Conservation (phyloP, 2,329 filamentous ascomycete species). For the Davidsoniella australis region DNA sequence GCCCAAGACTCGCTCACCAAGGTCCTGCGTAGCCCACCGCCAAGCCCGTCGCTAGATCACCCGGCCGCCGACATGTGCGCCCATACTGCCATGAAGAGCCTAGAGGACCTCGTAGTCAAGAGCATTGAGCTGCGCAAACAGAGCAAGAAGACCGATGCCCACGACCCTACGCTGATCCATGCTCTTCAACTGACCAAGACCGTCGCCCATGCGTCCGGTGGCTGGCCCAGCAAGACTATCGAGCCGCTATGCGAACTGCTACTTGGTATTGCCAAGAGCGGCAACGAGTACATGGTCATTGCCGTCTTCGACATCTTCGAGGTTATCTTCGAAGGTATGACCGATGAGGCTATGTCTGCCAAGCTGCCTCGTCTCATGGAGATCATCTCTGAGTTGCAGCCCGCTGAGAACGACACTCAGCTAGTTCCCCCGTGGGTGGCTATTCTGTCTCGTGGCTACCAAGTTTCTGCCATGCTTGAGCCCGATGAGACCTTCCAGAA, state of each 20-base stretch:
- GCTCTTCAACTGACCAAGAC: slow-evolving; percentile 84
- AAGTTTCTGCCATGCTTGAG: slow-evolving; percentile 76
- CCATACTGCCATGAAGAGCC: slow-evolving; percentile 66
- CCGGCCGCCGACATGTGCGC: slow-evolving; percentile 94
- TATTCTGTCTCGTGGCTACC: slow-evolving; percentile 83
- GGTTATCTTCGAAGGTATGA: slow-evolving; percentile 85
- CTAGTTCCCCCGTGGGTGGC: slow-evolving; percentile 93
- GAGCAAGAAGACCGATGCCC: slow-evolving; percentile 41
- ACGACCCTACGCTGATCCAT: slow-evolving; percentile 78
- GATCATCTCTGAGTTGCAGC: slow-evolving; percentile 80
- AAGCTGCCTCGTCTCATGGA: slow-evolving; percentile 82
- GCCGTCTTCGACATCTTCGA: slow-evolving; percentile 94
- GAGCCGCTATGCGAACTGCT: slow-evolving; percentile 80
- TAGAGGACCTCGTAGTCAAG: slow-evolving; percentile 55
- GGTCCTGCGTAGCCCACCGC: slow-evolving; percentile 69
- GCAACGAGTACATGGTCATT: slow-evolving; percentile 92
- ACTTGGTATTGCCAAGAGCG: slow-evolving; percentile 73
- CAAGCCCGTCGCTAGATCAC: slow-evolving; percentile 83
- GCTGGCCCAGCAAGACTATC: slow-evolving; percentile 94
- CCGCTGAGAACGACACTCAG: slow-evolving; percentile 84
- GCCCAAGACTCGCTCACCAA: slow-evolving; percentile 77
- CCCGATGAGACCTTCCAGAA: slow-evolving; percentile 86
- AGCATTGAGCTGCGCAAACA: slow-evolving; percentile 44
- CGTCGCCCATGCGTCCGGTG: slow-evolving; percentile 68
- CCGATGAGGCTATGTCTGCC: slow-evolving; percentile 69